A percentile compares a stretch with the other conserved stretches of the same genome.
These are phyloP conservation scores for Penicillium goetzii DNA, from an alignment of 495 filamentous ascomycete species.

Conservation along the genomic window DNA sequence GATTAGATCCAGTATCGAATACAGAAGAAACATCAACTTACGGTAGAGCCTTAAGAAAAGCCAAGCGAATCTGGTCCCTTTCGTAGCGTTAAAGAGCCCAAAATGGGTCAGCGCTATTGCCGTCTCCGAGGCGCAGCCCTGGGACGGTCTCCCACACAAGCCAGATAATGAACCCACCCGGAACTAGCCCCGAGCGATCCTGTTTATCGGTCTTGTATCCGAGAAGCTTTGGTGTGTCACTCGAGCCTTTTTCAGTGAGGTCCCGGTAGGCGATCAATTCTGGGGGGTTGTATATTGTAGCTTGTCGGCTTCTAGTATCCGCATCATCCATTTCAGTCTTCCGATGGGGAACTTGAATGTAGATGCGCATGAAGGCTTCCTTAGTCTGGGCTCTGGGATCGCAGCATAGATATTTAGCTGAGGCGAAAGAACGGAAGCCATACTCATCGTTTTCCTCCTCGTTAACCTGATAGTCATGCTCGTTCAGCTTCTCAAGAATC, in stretches of 20 bases:
- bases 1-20: neutral
- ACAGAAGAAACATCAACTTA: conserved; percentile 8
- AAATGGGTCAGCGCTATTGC: neutral
- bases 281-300: neutral
- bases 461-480: neutral
- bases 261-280: conserved; percentile 4
- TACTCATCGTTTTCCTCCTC: neutral
- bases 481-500: conserved; percentile 7
- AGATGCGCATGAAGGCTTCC: conserved; percentile 18
- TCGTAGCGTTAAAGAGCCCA: neutral
- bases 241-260: neutral
- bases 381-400: neutral
- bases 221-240: neutral
- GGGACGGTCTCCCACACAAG: conserved; percentile 11
- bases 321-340: conserved; percentile 9
- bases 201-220: conserved; percentile 1
- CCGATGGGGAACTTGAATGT: conserved; percentile 11
- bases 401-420: conserved; percentile 1
- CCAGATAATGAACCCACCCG: conserved; percentile 5
- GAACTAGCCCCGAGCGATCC: conserved; percentile 5
- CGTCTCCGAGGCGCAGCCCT: conserved; percentile 5
- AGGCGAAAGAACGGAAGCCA: neutral
- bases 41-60: neutral
- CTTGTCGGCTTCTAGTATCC: conserved; percentile 3
- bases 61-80: neutral